A percentile compares a stretch with the other conserved stretches of the same genome.
Evolutionary conservation across 768 basidiomycete species (phyloP).

Genomic region (Ramaria sp.): DNA sequence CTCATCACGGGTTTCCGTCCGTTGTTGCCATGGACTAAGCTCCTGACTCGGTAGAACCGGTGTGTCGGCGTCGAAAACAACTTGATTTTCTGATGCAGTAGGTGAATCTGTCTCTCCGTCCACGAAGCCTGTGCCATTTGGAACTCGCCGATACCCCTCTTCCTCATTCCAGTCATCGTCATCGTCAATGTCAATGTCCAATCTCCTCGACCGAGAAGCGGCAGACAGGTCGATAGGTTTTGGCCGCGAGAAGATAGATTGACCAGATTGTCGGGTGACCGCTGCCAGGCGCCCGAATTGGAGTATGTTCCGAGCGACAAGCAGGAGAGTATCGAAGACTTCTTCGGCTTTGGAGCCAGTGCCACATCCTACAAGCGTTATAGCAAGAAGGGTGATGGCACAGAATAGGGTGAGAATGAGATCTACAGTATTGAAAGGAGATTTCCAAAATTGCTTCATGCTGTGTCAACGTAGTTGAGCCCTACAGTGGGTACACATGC

Average conservation of each 20-base stretch:
- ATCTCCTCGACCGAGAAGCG: slow-evolving; percentile 52
- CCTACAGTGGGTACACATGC: slow-evolving; percentile 19
- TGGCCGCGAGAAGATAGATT: slow-evolving; percentile 79
- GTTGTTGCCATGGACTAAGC: neutral
- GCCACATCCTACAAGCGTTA: slow-evolving; percentile 81
- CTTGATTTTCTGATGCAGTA: slow-evolving; percentile 28
- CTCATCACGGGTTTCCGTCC: slow-evolving; percentile 37
- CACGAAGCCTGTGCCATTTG: slow-evolving; percentile 29
- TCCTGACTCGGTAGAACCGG: slow-evolving; percentile 22
- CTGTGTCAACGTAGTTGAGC: neutral
- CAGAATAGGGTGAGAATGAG: slow-evolving; percentile 84
- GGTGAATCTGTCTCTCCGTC: neutral
- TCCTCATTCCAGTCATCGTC: slow-evolving; percentile 42
- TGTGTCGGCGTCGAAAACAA: slow-evolving; percentile 53
- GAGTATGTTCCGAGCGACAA: slow-evolving; percentile 86
- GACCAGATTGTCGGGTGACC: slow-evolving; percentile 89
- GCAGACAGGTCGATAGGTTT: slow-evolving; percentile 77
- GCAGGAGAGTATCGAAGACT: slow-evolving; percentile 81
- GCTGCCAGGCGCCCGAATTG: slow-evolving; percentile 87
- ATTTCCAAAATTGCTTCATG: slow-evolving; percentile 88
- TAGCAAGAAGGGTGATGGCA: slow-evolving; percentile 75
- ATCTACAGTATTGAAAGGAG: slow-evolving; percentile 86
- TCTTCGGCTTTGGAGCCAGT: slow-evolving; percentile 85
- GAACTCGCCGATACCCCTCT: slow-evolving; percentile 40
- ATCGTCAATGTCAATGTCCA: slow-evolving; percentile 66